Base-by-base conservation (phyloP, 441 rosid genomes). In the Biscutella laevigata region DNA sequence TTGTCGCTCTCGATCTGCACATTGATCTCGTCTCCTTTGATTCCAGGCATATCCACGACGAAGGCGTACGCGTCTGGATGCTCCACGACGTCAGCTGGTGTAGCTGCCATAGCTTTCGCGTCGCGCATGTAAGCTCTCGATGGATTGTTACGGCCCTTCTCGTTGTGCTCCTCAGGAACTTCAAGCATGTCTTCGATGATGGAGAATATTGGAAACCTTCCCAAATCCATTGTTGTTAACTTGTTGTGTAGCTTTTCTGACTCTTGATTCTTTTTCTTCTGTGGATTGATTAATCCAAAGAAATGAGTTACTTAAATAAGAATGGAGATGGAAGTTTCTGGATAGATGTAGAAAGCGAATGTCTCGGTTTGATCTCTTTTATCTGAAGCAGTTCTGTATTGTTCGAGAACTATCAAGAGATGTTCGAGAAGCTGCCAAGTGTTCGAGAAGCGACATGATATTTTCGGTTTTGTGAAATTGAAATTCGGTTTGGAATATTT, bases 11-110 rank as follows among this genome's bases (percentile, higher is more conserved):
- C 77, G 0, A 80, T 26, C 59, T 79, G 78, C 4, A 77, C 85
- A 42, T 65, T 81, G 25, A 82, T 70, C 44, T 74, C 71, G 0
- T 57, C 69, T 1, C 67, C 39, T 50, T 70, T 82, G 39, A 79
- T 57, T 1, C 91, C 83, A 5, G 80, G 83, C 88, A 80, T 76
- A 74, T 86, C 86, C n/a, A 86, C 64, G 5, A 83, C 72, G 65
- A 80, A 81, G 0, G 55, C 62, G 40, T 68, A 83, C 1, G 76
- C 56, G 17, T 67, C 43, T 0, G 74, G 75, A 6, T 52, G 57
- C 49, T 86, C 88, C 3, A 67, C 70, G 37, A 64, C 78, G 21
- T 83, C 95, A 0, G 83, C 83, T 1, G 86, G 84, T 1, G 95
- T 86, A 7, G 77, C 74, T 0, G 84, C 84, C 88, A 83, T 83